phyloP scores from a whole-genome alignment of 371 early-diverging fungal species.

The Batrachochytrium dendrobatidis region DNA sequence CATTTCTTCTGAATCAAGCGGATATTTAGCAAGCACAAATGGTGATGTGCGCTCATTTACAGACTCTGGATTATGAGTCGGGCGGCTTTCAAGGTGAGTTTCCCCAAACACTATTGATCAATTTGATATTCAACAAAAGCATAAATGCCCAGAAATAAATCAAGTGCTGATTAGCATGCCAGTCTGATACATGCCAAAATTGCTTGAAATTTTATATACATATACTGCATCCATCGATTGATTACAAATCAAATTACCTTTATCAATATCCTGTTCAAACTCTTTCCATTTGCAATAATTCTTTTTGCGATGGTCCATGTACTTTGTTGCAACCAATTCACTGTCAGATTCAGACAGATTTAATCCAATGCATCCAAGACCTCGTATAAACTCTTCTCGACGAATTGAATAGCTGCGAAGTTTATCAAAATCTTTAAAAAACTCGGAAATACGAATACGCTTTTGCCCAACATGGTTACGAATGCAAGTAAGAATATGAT shows the following conservation, averaged over 20 bases:
- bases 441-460: constrained; percentile 39
- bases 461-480: constrained; percentile 26
- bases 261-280: constrained; percentile 39
- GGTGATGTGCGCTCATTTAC: neutral
- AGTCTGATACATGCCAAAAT: neutral
- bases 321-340: constrained; percentile 28
- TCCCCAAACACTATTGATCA: constrained; percentile 31
- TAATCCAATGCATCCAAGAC: constrained; percentile 31
- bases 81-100: constrained; percentile 29
- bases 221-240: neutral
- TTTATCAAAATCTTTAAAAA: constrained; percentile 45
- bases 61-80: constrained; percentile 19
- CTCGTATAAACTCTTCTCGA: constrained; percentile 41
- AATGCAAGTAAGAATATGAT: constrained; percentile 21
- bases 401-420: constrained; percentile 39
- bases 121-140: neutral
- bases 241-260: constrained; percentile 18
- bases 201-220: neutral
- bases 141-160: neutral
- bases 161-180: neutral
- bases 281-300: constrained; percentile 39
- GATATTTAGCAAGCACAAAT: constrained; percentile 6
- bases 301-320: constrained; percentile 20
- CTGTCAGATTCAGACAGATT: constrained; percentile 25
- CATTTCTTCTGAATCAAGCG: constrained; percentile 20